Percentiles rank a stretch among this genome's conserved stretches.
These are phyloP conservation scores for Oryza coarctata DNA, from an alignment of 176 grass and related monocot species.

Conservation along the genomic window DNA sequence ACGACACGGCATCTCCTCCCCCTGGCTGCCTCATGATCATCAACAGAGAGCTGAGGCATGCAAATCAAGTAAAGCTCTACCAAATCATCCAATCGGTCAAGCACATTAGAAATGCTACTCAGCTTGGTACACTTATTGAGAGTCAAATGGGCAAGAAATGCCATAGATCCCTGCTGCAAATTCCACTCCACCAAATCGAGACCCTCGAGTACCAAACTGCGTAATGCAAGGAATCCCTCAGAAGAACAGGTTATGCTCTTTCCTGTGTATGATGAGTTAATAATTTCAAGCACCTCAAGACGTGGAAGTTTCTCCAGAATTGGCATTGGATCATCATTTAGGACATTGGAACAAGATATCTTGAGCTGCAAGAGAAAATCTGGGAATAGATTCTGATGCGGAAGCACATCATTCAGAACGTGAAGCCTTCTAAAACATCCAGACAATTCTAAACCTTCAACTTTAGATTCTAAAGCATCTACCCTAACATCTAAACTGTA, in stretches of 20 bases:
- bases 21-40: neutral
- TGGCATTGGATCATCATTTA: neutral
- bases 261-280: neutral
- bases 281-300: neutral
- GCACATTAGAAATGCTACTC: neutral
- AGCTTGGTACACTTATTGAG: neutral
- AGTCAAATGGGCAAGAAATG: neutral
- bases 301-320: conserved; percentile 1
- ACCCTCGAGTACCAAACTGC: neutral
- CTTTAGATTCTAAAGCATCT: neutral
- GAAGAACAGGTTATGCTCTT: neutral
- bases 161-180: neutral
- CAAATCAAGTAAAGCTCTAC: neutral
- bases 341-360: neutral
- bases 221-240: neutral
- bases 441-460: neutral
- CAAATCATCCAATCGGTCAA: neutral
- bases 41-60: neutral
- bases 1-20: neutral
- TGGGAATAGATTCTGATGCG: neutral
- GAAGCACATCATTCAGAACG: neutral
- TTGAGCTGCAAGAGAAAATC: neutral
- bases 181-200: neutral
- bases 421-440: neutral
- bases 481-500: neutral